These are phyloP conservation scores for Plasmodium vinckei DNA, from an alignment of 169 alveolate genomes.

Conservation along the genomic window DNA sequence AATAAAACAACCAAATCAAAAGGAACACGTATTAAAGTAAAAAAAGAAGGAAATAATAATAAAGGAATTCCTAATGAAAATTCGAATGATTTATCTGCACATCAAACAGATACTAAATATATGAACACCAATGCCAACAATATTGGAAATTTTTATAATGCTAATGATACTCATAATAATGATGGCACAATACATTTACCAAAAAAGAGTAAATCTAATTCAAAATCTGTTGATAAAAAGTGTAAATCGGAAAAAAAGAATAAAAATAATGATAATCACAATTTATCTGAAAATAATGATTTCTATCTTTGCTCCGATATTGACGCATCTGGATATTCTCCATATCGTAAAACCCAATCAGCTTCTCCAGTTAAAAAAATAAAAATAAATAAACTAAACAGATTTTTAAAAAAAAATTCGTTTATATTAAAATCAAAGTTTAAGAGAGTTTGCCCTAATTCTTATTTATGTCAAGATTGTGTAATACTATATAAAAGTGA, in stretches of 20 bases:
- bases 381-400: slow-evolving; percentile 33
- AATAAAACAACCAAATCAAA: not conserved
- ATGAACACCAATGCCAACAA: too few relatives aligned
- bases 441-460: slow-evolving; percentile 48
- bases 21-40: not conserved
- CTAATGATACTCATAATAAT: too few relatives aligned
- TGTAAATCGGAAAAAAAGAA: not conserved
- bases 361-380: slow-evolving; percentile 1
- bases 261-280: slow-evolving; percentile 9
- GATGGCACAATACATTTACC: too few relatives aligned
- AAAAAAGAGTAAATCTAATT: too few relatives aligned
- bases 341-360: not conserved
- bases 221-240: not conserved
- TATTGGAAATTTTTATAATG: too few relatives aligned
- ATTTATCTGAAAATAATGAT: slow-evolving; percentile 12
- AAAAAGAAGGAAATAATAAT: slow-evolving; percentile 4
- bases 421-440: slow-evolving; percentile 48
- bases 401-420: slow-evolving; percentile 35
- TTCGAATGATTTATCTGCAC: too few relatives aligned
- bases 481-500: slow-evolving; percentile 38
- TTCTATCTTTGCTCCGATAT: slow-evolving; percentile 13
- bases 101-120: too few relatives aligned
- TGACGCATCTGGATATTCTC: slow-evolving; percentile 14
- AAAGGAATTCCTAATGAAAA: too few relatives aligned
- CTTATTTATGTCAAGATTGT: slow-evolving; percentile 44